Evolutionary conservation across 768 basidiomycete genomes (phyloP).

Genomic region (Mycena venus): DNA sequence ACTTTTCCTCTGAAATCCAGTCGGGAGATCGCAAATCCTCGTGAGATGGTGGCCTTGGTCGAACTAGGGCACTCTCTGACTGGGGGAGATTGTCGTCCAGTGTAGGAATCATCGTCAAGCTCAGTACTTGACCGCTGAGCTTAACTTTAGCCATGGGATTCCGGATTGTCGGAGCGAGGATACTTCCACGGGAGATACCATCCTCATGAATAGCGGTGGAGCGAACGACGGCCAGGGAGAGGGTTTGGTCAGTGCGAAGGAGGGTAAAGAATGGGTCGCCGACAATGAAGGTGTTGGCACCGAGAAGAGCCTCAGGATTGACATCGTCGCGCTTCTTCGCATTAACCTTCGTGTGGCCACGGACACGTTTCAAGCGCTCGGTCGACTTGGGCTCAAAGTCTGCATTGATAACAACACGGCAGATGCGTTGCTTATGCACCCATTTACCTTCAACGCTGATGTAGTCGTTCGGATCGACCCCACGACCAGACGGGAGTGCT

Average conservation of each 20-base stretch:
- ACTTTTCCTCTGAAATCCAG: neutral
- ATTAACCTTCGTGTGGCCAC: constrained; percentile 15
- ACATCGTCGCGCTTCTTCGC: constrained; percentile 5
- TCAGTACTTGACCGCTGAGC: constrained; percentile 15
- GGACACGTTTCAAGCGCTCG: constrained; percentile 9
- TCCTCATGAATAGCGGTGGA: constrained; percentile 23
- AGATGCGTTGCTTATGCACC: constrained; percentile 18
- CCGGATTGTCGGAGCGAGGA: neutral
- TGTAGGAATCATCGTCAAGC: constrained; percentile 3
- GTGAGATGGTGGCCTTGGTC: neutral
- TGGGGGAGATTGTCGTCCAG: neutral
- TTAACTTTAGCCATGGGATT: constrained; percentile 14
- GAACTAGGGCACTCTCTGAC: neutral
- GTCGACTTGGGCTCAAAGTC: constrained; percentile 15
- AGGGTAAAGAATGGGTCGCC: constrained; percentile 20
- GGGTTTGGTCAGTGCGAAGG: neutral
- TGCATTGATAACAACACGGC: constrained; percentile 4
- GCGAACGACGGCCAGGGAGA: constrained; percentile 17
- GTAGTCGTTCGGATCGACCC: constrained; percentile 7
- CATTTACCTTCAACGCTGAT: constrained; percentile 8
- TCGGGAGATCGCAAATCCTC: no score
- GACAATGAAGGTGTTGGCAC: constrained; percentile 6
- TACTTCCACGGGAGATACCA: neutral
- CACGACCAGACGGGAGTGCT: neutral
- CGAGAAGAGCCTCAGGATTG: neutral